These are phyloP conservation scores for Fragaria nilgerrensis DNA, from an alignment of 306 rosid genomes.

Conservation along the genomic window DNA sequence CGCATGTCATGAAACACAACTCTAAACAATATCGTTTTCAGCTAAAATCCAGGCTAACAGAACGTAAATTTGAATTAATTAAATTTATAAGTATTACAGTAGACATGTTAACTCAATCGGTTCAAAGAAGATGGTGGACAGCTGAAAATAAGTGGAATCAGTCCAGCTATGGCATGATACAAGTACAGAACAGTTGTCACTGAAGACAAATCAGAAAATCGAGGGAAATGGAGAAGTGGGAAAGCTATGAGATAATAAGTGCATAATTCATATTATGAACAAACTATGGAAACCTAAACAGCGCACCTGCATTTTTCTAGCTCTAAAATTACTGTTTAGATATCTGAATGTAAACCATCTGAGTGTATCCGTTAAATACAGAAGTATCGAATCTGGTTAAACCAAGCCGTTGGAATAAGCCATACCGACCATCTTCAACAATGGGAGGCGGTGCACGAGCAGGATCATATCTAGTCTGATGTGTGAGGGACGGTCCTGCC, in stretches of 20 bases:
- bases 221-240: background rate
- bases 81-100: slow-evolving; percentile 3
- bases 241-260: slow-evolving; percentile 16
- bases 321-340: slow-evolving; percentile 52
- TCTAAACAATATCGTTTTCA: background rate
- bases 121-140: background rate
- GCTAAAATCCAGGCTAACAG: background rate
- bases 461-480: slow-evolving; percentile 94
- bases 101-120: background rate
- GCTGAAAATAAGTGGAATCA: background rate
- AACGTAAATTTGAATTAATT: background rate
- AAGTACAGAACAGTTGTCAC: background rate
- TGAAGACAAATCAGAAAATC: slow-evolving; percentile 12
- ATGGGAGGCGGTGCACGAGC: slow-evolving; percentile 81
- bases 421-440: slow-evolving; percentile 87
- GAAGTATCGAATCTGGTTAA: slow-evolving; percentile 60
- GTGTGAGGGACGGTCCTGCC: slow-evolving; percentile 98
- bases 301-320: slow-evolving; percentile 29
- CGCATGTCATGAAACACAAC: background rate
- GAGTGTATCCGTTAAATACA: slow-evolving; percentile 98
- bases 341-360: slow-evolving; percentile 93
- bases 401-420: slow-evolving; percentile 83
- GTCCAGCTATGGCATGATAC: slow-evolving; percentile 4
- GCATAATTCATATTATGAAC: slow-evolving; percentile 22
- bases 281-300: slow-evolving; percentile 29